Evolutionary conservation across 805 yeast species (phyloP).

Genomic region (Yamadazyma tumulicola): DNA sequence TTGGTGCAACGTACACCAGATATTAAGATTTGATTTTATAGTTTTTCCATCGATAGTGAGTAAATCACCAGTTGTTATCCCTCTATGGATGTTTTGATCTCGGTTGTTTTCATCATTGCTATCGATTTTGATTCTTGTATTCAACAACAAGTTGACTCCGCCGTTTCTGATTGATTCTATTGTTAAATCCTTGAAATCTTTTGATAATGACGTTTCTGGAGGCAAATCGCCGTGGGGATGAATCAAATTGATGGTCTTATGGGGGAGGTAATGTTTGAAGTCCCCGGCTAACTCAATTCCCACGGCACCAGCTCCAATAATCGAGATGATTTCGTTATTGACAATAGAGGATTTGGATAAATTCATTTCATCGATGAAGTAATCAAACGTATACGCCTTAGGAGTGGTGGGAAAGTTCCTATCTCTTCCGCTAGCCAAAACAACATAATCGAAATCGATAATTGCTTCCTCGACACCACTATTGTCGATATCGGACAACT

Average conservation of each 20-base stretch:
- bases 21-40: conserved; percentile 27
- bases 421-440: conserved; percentile 48
- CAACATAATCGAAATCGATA: conserved; percentile 43
- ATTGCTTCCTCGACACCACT: conserved; percentile 4
- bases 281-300: conserved; percentile 43
- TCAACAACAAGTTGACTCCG: conserved; percentile 26
- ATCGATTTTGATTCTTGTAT: conserved; percentile 24
- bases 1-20: conserved; percentile 33
- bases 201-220: conserved; percentile 32
- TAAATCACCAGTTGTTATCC: conserved; percentile 23
- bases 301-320: conserved; percentile 46
- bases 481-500: conserved; percentile 12
- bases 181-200: conserved; percentile 25
- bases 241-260: conserved; percentile 32
- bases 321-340: conserved; percentile 32
- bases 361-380: conserved; percentile 42
- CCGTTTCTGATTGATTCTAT: conserved; percentile 23
- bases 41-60: conserved; percentile 24
- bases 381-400: conserved; percentile 33
- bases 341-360: conserved; percentile 26
- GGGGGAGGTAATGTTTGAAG: conserved; percentile 28
- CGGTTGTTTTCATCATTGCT: background rate
- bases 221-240: conserved; percentile 37
- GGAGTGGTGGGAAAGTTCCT: conserved; percentile 56
- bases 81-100: conserved; percentile 13